Evolutionary conservation across 169 alveolate genomes (phyloP).

Genomic region (Plasmodium fragile): DNA sequence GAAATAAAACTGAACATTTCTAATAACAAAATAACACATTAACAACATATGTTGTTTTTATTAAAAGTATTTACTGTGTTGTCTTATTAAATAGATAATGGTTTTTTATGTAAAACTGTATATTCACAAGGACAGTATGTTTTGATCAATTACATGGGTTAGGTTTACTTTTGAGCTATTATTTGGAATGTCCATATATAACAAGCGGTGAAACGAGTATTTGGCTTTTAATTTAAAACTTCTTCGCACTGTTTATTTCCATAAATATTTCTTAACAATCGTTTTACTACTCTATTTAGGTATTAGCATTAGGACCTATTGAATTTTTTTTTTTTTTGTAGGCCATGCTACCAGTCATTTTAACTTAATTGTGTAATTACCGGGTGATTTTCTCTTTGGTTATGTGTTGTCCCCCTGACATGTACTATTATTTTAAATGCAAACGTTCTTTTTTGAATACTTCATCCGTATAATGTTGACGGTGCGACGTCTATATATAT

Average conservation of each 20-base stretch:
- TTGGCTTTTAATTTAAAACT: neutral
- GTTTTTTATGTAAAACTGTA: neutral
- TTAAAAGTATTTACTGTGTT: neutral
- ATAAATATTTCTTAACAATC: too few relatives aligned
- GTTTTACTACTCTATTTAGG: neutral
- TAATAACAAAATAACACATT: neutral
- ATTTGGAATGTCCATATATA: too few relatives aligned
- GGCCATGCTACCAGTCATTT: neutral
- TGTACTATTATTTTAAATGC: neutral
- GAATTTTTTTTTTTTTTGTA: too few relatives aligned
- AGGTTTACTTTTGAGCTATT: neutral
- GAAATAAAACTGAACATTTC: neutral
- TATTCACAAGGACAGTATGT: neutral
- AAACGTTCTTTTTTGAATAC: neutral
- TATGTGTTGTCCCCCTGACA: neutral
- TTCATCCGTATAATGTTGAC: neutral
- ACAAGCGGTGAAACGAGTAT: neutral
- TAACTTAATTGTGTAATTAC: neutral
- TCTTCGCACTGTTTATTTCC: neutral
- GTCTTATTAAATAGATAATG: neutral
- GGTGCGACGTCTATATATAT: neutral
- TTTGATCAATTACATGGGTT: neutral
- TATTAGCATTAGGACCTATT: neutral
- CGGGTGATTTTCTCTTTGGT: neutral
- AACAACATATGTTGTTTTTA: neutral